A percentile compares a stretch with the other conserved stretches of the same genome.
These are phyloP conservation scores for Fusarium sarcochroum DNA, from an alignment of 2,329 filamentous ascomycete species.

Conservation along the genomic window DNA sequence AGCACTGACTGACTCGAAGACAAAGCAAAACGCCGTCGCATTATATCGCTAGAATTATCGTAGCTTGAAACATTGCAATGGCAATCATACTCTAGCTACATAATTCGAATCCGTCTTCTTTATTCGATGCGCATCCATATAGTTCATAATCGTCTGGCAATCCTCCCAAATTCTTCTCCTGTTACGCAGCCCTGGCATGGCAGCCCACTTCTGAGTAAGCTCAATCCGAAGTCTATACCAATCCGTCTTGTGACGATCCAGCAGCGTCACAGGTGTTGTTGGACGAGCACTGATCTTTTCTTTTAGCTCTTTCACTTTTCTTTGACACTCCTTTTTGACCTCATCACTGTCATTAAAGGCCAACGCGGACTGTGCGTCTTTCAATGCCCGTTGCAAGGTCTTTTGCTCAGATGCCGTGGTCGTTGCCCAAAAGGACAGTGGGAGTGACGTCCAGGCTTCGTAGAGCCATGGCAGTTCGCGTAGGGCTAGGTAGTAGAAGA, in stretches of 20 bases:
- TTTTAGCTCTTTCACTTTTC: not conserved
- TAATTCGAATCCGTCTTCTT: not conserved
- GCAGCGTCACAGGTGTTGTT: not conserved
- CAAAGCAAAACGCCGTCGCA: too few species aligned
- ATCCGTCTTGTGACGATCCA: not conserved
- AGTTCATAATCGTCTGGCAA: constrained; percentile 19
- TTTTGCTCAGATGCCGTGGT: constrained; percentile 13
- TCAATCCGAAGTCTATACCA: constrained; percentile 8
- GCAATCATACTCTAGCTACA: too few species aligned
- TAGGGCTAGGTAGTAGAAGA: constrained; percentile 20
- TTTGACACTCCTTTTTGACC: not conserved
- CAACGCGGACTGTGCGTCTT: not conserved
- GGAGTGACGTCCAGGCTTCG: constrained; percentile 33
- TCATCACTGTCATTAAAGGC: too few species aligned
- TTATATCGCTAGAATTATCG: too few species aligned
- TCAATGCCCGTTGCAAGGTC: not conserved
- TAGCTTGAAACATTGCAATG: too few species aligned
- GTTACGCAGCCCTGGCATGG: constrained; percentile 7
- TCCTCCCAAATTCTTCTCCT: constrained; percentile 23
- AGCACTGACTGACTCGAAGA: too few species aligned
- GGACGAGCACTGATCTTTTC: not conserved
- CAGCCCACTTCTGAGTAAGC: not conserved
- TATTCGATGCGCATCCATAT: constrained; percentile 8
- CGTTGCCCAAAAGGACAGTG: constrained; percentile 33
- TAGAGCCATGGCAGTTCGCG: constrained; percentile 34